Percentiles rank a stretch among this genome's conserved stretches.
Conservation (phyloP, 2,329 filamentous ascomycete species). For the Pyricularia grisea region DNA sequence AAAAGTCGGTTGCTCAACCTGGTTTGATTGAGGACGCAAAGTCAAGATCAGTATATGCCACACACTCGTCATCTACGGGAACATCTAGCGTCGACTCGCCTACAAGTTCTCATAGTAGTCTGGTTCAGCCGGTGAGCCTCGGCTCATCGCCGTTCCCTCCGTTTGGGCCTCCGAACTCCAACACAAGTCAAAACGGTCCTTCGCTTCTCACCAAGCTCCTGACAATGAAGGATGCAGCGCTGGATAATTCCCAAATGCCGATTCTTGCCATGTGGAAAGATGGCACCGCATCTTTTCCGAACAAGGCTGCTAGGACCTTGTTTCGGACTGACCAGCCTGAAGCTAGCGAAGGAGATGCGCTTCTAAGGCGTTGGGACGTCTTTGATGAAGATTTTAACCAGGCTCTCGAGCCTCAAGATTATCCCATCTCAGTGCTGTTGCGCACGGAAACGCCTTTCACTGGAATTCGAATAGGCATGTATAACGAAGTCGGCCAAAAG, state of each 20-base stretch:
- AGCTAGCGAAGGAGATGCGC: slow-evolving; percentile 38
- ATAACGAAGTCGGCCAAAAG: slow-evolving; percentile 39
- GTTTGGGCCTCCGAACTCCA: slow-evolving; percentile 51
- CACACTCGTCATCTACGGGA: slow-evolving; percentile 25
- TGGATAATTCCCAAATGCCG: slow-evolving; percentile 67
- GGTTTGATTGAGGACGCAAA: slow-evolving; percentile 36
- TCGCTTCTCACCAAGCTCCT: slow-evolving; percentile 65
- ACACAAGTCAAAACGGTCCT: slow-evolving; percentile 39
- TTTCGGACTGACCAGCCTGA: slow-evolving; percentile 33
- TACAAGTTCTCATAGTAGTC: slow-evolving; percentile 23
- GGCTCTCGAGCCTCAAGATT: slow-evolving; percentile 47
- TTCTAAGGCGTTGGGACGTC: slow-evolving; percentile 50
- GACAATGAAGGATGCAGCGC: slow-evolving; percentile 65
- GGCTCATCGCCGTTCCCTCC: slow-evolving; percentile 56
- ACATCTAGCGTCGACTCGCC: slow-evolving; percentile 32
- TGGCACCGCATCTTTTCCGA: slow-evolving; percentile 63
- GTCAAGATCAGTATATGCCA: slow-evolving; percentile 30
- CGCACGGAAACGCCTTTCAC: slow-evolving; percentile 50
- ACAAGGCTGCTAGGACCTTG: slow-evolving; percentile 52
- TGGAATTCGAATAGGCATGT: slow-evolving; percentile 53
- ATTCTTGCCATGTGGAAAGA: slow-evolving; percentile 78
- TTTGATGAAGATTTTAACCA: slow-evolving; percentile 59
- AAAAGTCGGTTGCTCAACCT: slow-evolving; percentile 27
- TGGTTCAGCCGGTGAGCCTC: slow-evolving; percentile 37
- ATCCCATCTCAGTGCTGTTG: slow-evolving; percentile 57